These are phyloP conservation scores for Solanum sejunctum DNA, from an alignment of 257 asterid species.

Conservation along the genomic window DNA sequence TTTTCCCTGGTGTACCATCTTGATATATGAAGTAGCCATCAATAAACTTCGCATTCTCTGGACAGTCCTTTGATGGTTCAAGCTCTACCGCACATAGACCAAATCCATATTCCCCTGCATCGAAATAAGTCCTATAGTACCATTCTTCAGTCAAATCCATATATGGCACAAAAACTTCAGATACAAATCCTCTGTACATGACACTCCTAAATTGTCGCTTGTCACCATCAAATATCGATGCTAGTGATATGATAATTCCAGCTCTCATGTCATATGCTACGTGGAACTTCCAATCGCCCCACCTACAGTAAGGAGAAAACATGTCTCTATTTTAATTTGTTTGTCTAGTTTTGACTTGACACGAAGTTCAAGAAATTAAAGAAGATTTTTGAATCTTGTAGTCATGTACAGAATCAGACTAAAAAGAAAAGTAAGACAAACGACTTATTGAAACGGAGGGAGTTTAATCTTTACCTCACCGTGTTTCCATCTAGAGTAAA, in stretches of 20 bases:
- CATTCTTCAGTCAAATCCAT: constrained; percentile 67
- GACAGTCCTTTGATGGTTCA: constrained; percentile 51
- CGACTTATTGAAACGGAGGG: no score
- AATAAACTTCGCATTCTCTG: constrained; percentile 34
- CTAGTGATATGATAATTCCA: constrained; percentile 53
- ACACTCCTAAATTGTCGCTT: constrained; percentile 33
- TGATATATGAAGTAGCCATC: constrained; percentile 34
- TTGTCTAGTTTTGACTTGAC: no score
- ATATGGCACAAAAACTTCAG: constrained; percentile 67
- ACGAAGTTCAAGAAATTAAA: no score
- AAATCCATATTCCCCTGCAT: constrained; percentile 55
- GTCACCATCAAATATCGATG: constrained; percentile 40
- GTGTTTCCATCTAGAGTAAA: no score
- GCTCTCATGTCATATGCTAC: constrained; percentile 70
- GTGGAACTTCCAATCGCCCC: no score
- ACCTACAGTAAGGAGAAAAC: no score
- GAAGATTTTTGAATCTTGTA: no score
- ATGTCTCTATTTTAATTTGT: no score
- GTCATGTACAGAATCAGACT: no score
- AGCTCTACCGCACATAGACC: constrained; percentile 45
- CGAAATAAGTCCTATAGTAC: constrained; percentile 52
- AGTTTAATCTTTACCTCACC: no score
- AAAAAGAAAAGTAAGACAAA: no score
- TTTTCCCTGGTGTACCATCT: constrained; percentile 34
- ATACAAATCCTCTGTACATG: constrained; percentile 58